Evolutionary conservation across 208 protist species (phyloP).

Genomic region (Polymyxa betae): DNA sequence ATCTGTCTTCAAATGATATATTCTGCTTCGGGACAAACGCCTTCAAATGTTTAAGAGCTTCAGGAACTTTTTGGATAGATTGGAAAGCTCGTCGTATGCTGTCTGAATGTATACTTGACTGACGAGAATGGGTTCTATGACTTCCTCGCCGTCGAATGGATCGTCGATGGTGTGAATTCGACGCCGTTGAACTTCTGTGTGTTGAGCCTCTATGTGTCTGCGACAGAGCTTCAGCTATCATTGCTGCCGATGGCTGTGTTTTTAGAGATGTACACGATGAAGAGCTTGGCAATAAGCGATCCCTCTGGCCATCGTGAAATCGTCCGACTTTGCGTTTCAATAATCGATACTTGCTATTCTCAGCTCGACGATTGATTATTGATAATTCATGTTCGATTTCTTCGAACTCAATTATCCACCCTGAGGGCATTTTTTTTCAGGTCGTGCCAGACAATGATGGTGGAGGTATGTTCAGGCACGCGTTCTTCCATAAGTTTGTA

Average conservation of each 20-base stretch:
- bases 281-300: background rate
- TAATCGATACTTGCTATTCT: background rate
- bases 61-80: background rate
- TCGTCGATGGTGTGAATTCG: no score
- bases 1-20: background rate
- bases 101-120: background rate
- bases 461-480: no score
- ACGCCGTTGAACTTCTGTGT: background rate
- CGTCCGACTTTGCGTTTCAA: background rate
- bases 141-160: no score
- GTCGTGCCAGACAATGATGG: no score
- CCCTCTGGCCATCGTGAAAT: background rate
- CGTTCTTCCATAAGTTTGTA: no score
- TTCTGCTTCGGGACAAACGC: background rate
- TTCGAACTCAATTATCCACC: slow-evolving; percentile 17
- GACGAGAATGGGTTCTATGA: background rate
- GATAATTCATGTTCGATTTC: background rate
- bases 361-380: background rate
- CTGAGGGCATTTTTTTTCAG: no score
- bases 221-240: background rate
- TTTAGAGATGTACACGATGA: background rate
- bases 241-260: background rate
- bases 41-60: slow-evolving; percentile 27
- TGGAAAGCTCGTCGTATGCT: background rate
- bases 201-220: background rate